Conservation (phyloP, 805 yeast species). For the Hyphopichia homilentoma region DNA sequence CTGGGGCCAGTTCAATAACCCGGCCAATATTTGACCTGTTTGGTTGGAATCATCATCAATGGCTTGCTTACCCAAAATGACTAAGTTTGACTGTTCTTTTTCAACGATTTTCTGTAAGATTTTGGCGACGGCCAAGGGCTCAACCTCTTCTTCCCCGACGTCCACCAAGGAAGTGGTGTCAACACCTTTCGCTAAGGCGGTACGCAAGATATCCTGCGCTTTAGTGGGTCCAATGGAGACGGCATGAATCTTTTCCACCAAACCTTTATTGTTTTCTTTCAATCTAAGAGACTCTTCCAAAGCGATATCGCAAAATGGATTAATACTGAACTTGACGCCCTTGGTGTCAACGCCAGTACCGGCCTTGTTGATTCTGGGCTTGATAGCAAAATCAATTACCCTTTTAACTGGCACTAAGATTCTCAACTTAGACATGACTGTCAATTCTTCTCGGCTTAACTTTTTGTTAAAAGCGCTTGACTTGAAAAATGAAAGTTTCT, state of each 20-base stretch:
- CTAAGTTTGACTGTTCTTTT: constrained; percentile 67
- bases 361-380: constrained; percentile 87
- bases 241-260: constrained; percentile 82
- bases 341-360: constrained; percentile 80
- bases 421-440: constrained; percentile 43
- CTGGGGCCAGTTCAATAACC: constrained; percentile 91
- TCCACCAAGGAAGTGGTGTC: constrained; percentile 82
- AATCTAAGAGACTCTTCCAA: constrained; percentile 89
- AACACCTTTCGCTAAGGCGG: constrained; percentile 92
- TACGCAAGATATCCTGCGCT: constrained; percentile 82
- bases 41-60: constrained; percentile 94
- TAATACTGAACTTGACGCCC: constrained; percentile 88
- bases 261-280: constrained; percentile 57
- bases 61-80: constrained; percentile 93
- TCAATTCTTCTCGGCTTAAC: background rate
- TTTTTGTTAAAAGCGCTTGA: no score
- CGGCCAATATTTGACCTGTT: constrained; percentile 96
- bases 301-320: constrained; percentile 98
- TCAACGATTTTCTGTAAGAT: constrained; percentile 70
- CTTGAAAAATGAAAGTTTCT: constrained; percentile 1
- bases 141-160: constrained; percentile 67
- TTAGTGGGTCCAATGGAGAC: constrained; percentile 87
- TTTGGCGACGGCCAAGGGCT: constrained; percentile 89
- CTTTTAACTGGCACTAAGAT: constrained; percentile 93
- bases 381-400: constrained; percentile 89